Evolutionary conservation across 495 filamentous ascomycete genomes (phyloP).

Genomic region (Aspergillus bertholletiae): DNA sequence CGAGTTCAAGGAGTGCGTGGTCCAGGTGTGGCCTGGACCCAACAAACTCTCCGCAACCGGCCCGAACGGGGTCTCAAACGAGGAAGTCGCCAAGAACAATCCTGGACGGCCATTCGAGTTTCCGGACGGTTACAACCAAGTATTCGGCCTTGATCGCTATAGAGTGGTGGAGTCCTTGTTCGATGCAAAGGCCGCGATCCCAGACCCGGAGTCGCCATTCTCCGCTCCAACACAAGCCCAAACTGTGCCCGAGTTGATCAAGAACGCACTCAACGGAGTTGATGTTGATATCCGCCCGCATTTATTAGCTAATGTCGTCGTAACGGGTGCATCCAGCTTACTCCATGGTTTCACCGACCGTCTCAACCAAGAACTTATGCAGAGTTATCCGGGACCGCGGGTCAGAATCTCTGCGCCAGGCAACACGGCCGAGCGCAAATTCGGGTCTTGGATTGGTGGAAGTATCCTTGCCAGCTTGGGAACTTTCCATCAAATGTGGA

Average conservation of each 20-base stretch:
- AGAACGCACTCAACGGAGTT: slow-evolving; percentile 68
- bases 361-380: slow-evolving; percentile 74
- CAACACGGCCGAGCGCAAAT: slow-evolving; percentile 80
- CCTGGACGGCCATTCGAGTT: slow-evolving; percentile 90
- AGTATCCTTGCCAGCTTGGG: slow-evolving; percentile 95
- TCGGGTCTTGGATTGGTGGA: slow-evolving; percentile 92
- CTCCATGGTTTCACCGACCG: slow-evolving; percentile 88
- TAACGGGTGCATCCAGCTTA: slow-evolving; percentile 81
- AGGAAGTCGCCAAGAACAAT: slow-evolving; percentile 61
- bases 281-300: slow-evolving; percentile 86
- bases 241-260: slow-evolving; percentile 76
- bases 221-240: slow-evolving; percentile 59
- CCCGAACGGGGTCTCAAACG: slow-evolving; percentile 56
- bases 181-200: slow-evolving; percentile 63
- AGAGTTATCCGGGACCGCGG: slow-evolving; percentile 72
- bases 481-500: slow-evolving; percentile 99
- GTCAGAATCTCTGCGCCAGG: slow-evolving; percentile 83
- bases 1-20: slow-evolving; percentile 96
- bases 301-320: slow-evolving; percentile 84
- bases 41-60: slow-evolving; percentile 58
- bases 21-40: slow-evolving; percentile 87
- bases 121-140: slow-evolving; percentile 91
- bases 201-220: slow-evolving; percentile 40
- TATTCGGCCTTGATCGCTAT: slow-evolving; percentile 85
- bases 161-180: slow-evolving; percentile 82